Evolutionary conservation across 129 eudicot genomes (phyloP).

Genomic region (Deinandra increscens): DNA sequence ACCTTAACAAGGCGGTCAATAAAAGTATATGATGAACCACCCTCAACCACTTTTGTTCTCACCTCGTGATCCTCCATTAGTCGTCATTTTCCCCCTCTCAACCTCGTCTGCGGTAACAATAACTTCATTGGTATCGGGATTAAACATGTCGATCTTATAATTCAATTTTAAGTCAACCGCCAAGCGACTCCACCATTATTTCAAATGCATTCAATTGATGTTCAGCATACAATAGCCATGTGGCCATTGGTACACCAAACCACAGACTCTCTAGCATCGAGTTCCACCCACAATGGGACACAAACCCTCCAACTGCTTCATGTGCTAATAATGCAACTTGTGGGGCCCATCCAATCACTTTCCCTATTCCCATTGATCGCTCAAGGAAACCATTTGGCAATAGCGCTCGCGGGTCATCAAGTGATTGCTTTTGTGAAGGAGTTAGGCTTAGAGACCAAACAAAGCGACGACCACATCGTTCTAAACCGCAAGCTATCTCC

Average conservation of each 20-base stretch:
- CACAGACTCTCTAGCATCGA: conserved; percentile 48
- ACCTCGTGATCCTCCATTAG: conserved; percentile 23
- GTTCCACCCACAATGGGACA: conserved; percentile 61
- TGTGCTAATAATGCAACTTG: conserved; percentile 46
- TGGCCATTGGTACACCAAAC: conserved; percentile 45
- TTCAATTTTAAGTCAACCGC: conserved; percentile 36
- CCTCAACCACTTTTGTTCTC: conserved; percentile 17
- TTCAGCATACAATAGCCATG: conserved; percentile 40
- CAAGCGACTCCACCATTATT: conserved; percentile 22
- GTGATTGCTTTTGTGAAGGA: not conserved
- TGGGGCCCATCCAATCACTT: conserved; percentile 58
- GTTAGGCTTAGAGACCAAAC: conserved; percentile 44
- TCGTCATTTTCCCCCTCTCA: conserved; percentile 20
- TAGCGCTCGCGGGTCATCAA: conserved; percentile 15
- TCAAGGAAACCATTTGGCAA: conserved; percentile 45
- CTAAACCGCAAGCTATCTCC: conserved; percentile 48
- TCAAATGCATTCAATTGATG: conserved; percentile 35
- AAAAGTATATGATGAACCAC: conserved; percentile 45
- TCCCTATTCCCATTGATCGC: conserved; percentile 44
- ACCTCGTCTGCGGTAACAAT: conserved; percentile 32
- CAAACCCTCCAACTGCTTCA: conserved; percentile 48
- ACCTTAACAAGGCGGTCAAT: not conserved
- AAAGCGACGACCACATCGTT: conserved; percentile 34
- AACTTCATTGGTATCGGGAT: not conserved
- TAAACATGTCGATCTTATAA: conserved; percentile 26